Evolutionary conservation across 768 basidiomycete genomes (phyloP).

Genomic region (Lentinula detonsa): DNA sequence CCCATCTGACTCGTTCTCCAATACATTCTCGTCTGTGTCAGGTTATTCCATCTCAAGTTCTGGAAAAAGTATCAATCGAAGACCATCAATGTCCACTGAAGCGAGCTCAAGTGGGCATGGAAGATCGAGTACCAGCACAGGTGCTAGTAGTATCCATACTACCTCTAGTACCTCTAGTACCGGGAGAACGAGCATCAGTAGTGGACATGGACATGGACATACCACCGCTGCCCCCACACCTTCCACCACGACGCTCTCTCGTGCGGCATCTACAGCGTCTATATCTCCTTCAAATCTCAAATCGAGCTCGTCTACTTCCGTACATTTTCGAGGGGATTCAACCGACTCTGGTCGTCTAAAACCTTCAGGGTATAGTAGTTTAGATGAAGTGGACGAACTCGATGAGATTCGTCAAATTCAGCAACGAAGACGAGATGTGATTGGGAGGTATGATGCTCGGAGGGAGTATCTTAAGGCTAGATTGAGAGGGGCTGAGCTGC

Average conservation of each 20-base stretch:
- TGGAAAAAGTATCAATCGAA: background rate
- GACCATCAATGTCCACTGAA: background rate
- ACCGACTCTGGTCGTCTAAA: background rate
- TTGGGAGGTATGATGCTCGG: slow-evolving; percentile 61
- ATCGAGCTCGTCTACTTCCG: background rate
- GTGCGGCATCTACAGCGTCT: background rate
- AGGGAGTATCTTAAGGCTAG: slow-evolving; percentile 71
- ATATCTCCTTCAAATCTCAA: background rate
- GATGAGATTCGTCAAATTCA: slow-evolving; percentile 57
- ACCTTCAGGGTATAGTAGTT: background rate
- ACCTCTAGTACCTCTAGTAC: background rate
- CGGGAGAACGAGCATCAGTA: background rate
- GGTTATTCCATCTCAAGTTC: slow-evolving; percentile 32
- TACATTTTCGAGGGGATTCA: background rate
- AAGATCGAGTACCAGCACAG: background rate
- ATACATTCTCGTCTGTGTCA: slow-evolving; percentile 27
- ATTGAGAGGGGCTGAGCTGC: slow-evolving; percentile 70
- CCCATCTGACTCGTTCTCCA: background rate
- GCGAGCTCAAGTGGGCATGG: background rate
- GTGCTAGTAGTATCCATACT: background rate
- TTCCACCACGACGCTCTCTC: background rate
- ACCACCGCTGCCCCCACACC: background rate
- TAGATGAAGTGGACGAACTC: background rate
- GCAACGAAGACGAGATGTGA: slow-evolving; percentile 57
- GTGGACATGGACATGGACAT: background rate